Conservation (phyloP, 192 early-diverging fungal genomes). For the Backusella tarrabulga region DNA sequence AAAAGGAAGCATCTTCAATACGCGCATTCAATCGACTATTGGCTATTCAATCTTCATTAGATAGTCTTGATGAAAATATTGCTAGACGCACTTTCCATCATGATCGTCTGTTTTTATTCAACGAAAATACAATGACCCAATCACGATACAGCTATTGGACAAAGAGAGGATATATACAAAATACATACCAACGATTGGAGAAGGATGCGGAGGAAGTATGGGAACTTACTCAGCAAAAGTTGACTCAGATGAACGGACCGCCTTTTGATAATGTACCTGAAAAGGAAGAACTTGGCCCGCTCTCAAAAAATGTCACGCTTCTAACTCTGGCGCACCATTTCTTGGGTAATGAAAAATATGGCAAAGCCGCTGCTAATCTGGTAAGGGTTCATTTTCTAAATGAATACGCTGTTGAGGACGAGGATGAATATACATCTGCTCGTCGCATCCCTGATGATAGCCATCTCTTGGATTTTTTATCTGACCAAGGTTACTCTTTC, state of each 20-base stretch:
- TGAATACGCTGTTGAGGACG: conserved; percentile 39
- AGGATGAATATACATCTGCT: conserved; percentile 44
- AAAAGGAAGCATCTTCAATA: conserved; percentile 51
- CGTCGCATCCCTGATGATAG: conserved; percentile 39
- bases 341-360: conserved; percentile 49
- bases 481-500: conserved; percentile 62
- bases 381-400: conserved; percentile 50
- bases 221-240: background rate
- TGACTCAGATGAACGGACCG: background rate
- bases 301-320: conserved; percentile 52
- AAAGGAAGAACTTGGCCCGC: conserved; percentile 18
- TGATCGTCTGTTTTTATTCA: conserved; percentile 46
- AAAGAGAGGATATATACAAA: conserved; percentile 40
- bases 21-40: conserved; percentile 60
- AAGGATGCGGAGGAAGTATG: conserved; percentile 23
- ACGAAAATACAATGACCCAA: conserved; percentile 45
- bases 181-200: conserved; percentile 36
- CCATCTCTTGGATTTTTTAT: conserved; percentile 40
- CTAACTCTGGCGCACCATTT: conserved; percentile 53
- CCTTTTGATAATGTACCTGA: background rate
- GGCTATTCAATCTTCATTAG: conserved; percentile 57
- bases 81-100: conserved; percentile 50
- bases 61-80: conserved; percentile 55
- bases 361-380: conserved; percentile 51
- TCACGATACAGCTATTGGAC: conserved; percentile 53